These are phyloP conservation scores for Eleusine coracana DNA, from an alignment of 176 grass and related monocot species.

Conservation along the genomic window DNA sequence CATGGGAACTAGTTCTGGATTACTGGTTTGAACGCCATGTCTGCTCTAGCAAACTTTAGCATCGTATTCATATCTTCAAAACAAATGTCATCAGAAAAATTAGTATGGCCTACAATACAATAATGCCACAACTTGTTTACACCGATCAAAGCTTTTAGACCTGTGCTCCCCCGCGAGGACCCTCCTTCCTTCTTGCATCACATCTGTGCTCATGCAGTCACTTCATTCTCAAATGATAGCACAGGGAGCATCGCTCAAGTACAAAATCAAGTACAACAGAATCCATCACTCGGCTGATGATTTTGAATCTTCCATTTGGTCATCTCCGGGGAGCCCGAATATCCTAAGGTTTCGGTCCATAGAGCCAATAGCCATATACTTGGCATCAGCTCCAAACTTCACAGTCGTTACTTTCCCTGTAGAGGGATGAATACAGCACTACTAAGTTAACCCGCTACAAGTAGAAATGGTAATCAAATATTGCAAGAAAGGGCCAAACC, in stretches of 20 bases:
- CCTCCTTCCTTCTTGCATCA: constrained; percentile 7
- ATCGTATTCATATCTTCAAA: constrained; percentile 28
- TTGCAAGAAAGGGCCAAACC: constrained; percentile 38
- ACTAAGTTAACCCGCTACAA: constrained; percentile 19
- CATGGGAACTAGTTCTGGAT: constrained; percentile 3
- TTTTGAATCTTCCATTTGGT: constrained; percentile 56
- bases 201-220: neutral
- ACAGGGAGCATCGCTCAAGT: neutral
- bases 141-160: neutral
- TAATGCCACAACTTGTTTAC: constrained; percentile 51
- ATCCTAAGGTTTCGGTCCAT: constrained; percentile 98
- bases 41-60: neutral
- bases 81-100: constrained; percentile 51
- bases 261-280: constrained; percentile 24
- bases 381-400: constrained; percentile 87
- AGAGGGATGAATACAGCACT: constrained; percentile 12
- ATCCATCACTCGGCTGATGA: constrained; percentile 44
- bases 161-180: constrained; percentile 8
- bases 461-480: neutral
- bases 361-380: constrained; percentile 84
- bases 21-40: neutral
- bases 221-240: constrained; percentile 15
- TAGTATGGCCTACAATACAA: constrained; percentile 55
- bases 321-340: constrained; percentile 90
- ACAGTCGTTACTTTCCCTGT: constrained; percentile 81